Percentiles rank a stretch among this genome's conserved stretches.
These are phyloP conservation scores for Solanum habrochaites DNA, from an alignment of 257 asterid genomes.

Conservation along the genomic window DNA sequence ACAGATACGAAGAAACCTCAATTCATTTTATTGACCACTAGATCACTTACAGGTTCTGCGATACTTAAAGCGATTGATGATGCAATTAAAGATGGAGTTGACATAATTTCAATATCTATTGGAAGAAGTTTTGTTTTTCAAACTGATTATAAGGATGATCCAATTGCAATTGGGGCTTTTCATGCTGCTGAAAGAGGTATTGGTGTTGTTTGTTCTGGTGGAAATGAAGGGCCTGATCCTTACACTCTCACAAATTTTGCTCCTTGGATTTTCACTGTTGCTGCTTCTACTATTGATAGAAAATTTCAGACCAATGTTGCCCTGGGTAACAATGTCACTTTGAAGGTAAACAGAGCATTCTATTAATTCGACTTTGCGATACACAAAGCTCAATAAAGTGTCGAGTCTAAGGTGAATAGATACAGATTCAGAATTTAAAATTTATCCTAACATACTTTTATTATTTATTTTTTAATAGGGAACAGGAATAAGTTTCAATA, in stretches of 20 bases:
- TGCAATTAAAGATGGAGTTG: slow-evolving; percentile 65
- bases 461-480: slow-evolving; percentile 22
- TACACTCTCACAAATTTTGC: slow-evolving; percentile 52
- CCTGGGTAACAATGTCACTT: slow-evolving; percentile 38
- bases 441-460: neutral
- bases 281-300: slow-evolving; percentile 59
- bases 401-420: neutral
- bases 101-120: slow-evolving; percentile 55
- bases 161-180: slow-evolving; percentile 71
- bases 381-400: neutral
- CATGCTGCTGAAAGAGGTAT: slow-evolving; percentile 56
- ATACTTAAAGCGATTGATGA: slow-evolving; percentile 65
- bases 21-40: neutral
- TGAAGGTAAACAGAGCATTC: slow-evolving; percentile 19
- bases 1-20: neutral
- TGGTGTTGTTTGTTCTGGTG: slow-evolving; percentile 55
- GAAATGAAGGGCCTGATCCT: slow-evolving; percentile 59
- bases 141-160: slow-evolving; percentile 41
- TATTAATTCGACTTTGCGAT: neutral
- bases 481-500: slow-evolving; percentile 50
- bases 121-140: slow-evolving; percentile 34
- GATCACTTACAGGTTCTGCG: slow-evolving; percentile 12
- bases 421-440: neutral
- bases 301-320: slow-evolving; percentile 28
- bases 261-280: slow-evolving; percentile 77